Base-by-base conservation (phyloP, 139 green algal genomes). In the Micromonas commoda region DNA sequence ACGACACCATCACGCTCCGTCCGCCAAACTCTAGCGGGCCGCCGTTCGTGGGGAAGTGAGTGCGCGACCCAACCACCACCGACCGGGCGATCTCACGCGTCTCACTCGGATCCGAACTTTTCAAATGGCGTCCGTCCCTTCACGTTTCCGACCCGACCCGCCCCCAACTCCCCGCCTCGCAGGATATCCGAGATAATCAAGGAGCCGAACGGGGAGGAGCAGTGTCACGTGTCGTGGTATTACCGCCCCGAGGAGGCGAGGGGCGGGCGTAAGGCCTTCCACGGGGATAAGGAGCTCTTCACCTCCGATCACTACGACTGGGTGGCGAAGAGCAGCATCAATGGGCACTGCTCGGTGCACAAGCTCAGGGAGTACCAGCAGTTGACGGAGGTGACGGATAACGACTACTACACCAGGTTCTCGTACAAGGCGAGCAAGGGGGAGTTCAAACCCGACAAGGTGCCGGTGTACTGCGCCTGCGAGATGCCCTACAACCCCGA, bases 401-500 rank as follows among this genome's bases (percentile, higher is more conserved):
- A 81, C 29, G 88, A 94, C 82, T 95, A 86, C 82, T 95, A 85
- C 78, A 69, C 75, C 21, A 79, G 90, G 5, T 91, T 95, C 77
- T 85, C 76, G 2, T 95, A 94, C 81, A 91, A 84, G 80, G 87
- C 81, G 0, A 70, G 65, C 0, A 82, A 61, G 19, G 74, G 81
- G 1, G 65, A 82, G 23, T 89, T 89, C 71, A 73, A 75, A 64
- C 87, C 91, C 21, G 86, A 92, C 68, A 68, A 71, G 13, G 88
- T 95, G 45, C 84, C 88, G 23, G 90, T 96, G 89, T 92, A 77
- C 87, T 96, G 91, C 81, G 61, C 67, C 21, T 96, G 91, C 81
- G 85, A 93, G 80, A 81, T 91, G 83, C 91, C 91, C 38, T 93
- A 94, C 86, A 96, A 96, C 80, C 91, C 91, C 0, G 91, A 96